Evolutionary conservation across 2,329 filamentous ascomycete genomes (phyloP).

Genomic region (Ophiostoma sp.): DNA sequence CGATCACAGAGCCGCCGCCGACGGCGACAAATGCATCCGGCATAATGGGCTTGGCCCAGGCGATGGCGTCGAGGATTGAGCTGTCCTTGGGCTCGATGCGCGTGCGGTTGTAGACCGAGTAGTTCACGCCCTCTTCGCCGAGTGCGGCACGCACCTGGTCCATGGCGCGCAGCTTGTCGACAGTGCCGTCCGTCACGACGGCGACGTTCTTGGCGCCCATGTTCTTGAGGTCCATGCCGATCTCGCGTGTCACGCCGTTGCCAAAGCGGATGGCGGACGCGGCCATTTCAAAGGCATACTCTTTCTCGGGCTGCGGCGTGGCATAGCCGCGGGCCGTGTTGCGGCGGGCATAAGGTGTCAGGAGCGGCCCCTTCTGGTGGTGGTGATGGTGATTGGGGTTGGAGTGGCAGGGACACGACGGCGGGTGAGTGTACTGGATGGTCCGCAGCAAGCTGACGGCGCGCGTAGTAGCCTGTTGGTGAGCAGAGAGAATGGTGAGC

Average conservation of each 20-base stretch:
- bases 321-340: conserved; percentile 51
- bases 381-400: conserved; percentile 76
- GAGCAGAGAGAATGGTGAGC: neutral
- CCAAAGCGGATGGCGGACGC: conserved; percentile 92
- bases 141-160: conserved; percentile 79
- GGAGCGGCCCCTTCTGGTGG: conserved; percentile 49
- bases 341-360: conserved; percentile 40
- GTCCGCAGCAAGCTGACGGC: conserved; percentile 73
- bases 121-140: conserved; percentile 70
- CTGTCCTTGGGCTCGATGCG: conserved; percentile 91
- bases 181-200: conserved; percentile 83
- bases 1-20: conserved; percentile 88
- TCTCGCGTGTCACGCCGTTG: conserved; percentile 86
- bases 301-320: conserved; percentile 76
- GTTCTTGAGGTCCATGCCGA: conserved; percentile 96
- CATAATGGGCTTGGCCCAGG: conserved; percentile 68
- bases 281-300: conserved; percentile 99
- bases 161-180: conserved; percentile 81
- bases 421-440: conserved; percentile 85
- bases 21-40: conserved; percentile 92
- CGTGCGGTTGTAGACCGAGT: conserved; percentile 73
- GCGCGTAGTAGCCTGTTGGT: conserved; percentile 50
- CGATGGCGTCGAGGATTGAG: conserved; percentile 84
- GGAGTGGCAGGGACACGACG: conserved; percentile 84
- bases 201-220: conserved; percentile 80